phyloP scores from a whole-genome alignment of 495 filamentous ascomycete genomes.

The Neurospora tetrasperma region DNA sequence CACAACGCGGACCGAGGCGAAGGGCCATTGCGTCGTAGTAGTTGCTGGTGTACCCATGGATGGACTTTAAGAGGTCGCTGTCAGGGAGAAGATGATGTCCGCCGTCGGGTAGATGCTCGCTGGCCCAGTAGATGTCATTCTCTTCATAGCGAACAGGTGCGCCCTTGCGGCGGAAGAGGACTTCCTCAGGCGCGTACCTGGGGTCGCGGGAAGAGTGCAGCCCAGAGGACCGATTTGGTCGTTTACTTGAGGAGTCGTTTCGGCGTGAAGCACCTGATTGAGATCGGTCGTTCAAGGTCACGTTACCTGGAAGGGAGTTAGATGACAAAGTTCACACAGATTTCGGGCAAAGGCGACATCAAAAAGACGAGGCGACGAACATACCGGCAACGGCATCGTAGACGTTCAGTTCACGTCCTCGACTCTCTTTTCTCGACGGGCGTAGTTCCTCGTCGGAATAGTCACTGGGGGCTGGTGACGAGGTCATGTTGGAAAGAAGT shows the following conservation, averaged over 20 bases:
- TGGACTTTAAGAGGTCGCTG: conserved; percentile 61
- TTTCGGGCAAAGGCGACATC: neutral
- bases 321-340: neutral
- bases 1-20: conserved; percentile 16
- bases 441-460: neutral
- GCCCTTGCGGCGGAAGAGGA: conserved; percentile 53
- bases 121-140: conserved; percentile 58
- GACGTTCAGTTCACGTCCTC: conserved; percentile 41
- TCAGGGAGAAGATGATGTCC: conserved; percentile 46
- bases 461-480: neutral
- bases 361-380: neutral
- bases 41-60: conserved; percentile 65
- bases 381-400: conserved; percentile 78
- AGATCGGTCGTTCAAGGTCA: conserved; percentile 16
- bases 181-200: conserved; percentile 59
- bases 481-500: neutral
- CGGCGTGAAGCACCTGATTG: neutral
- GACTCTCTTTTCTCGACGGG: neutral
- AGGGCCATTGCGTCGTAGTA: conserved; percentile 47
- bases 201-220: conserved; percentile 39
- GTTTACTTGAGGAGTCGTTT: conserved; percentile 30
- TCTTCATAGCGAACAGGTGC: conserved; percentile 57
- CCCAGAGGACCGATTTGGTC: conserved; percentile 33
- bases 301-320: conserved; percentile 34
- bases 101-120: conserved; percentile 34